Base-by-base conservation (phyloP, 2,329 filamentous ascomycete genomes). In the Venturia effusa region DNA sequence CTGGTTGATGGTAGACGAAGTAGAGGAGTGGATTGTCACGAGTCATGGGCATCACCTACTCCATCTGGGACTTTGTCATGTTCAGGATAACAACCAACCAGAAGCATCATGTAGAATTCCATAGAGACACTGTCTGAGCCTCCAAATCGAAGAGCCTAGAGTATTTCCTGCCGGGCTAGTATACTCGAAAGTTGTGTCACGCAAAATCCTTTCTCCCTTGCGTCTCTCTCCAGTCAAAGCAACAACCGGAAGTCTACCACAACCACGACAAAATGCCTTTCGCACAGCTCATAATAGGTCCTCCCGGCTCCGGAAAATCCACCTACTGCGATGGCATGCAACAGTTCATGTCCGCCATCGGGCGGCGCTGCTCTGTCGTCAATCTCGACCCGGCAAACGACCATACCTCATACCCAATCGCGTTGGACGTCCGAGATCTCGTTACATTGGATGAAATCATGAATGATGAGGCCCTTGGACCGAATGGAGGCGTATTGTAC, bases 271-370 rank as follows among this genome's bases (percentile, higher is more conserved):
- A 27, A 40, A 83, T 84, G 81, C 82, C 82, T 6, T 84, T 84
- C 65, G 81, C 79, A n/a, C 89, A 96, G 78, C 86, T 97, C 54
- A 86, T 96, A 43, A 86, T 96, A 70, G 94, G 94, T n/a, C 93
- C 92, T 68, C 94, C 94, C 7, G 94, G 94, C 71, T 87, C 92
- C 37, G 94, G 94, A 66, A 99, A 99, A 79, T 97, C 92, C 68
- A 99, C 94, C 8, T 97, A 96, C 75, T 97, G 93, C 80, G 91
- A 97, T 85, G 94, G 94, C 73, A 96, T 99, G 89, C 90, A 97
- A 73, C 94, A 99, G 78, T 99, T 99, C 79, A 88, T 97, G 82
- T 88, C 88, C 68, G 93, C 94, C 67, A 96, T 99, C 73, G 92
- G 92, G 66, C 88, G 94, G 64, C 92, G 95, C 75, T 96, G 91